These are phyloP conservation scores for Tylopilus plumbeoviolaceoides DNA, from an alignment of 768 basidiomycete genomes.

Conservation along the genomic window DNA sequence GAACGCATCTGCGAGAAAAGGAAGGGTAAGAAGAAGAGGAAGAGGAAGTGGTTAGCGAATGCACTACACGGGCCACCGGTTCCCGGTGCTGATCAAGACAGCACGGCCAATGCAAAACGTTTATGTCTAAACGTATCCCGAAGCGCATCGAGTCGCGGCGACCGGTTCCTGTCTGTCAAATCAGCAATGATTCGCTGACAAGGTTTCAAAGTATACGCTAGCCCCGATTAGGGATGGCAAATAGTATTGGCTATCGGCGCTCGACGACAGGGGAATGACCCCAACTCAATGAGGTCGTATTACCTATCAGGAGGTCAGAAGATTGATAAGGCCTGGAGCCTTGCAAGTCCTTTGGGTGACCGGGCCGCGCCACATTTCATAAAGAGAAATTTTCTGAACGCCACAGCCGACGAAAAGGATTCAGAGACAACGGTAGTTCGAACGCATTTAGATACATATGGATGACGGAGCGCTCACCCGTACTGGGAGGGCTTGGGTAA, in stretches of 20 bases:
- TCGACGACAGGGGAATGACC: neutral
- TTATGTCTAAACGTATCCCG: neutral
- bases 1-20: too few species aligned
- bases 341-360: neutral
- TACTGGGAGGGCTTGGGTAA: neutral
- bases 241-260: neutral
- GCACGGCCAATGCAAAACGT: too few species aligned
- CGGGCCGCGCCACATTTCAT: neutral
- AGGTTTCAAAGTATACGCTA: neutral
- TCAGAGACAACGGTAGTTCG: neutral
- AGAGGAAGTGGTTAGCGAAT: too few species aligned
- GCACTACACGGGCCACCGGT: too few species aligned
- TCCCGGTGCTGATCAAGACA: constrained; percentile 36
- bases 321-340: neutral
- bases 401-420: neutral
- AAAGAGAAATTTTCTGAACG: too few species aligned
- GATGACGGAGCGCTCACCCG: neutral
- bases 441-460: neutral
- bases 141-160: neutral
- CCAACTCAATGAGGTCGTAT: neutral
- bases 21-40: too few species aligned
- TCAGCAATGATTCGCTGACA: neutral
- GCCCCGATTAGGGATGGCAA: neutral
- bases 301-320: neutral
- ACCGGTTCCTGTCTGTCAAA: neutral